Evolutionary conservation across 805 yeast genomes (phyloP), one percentile per base, ranked within the genome.

Genomic region (Wickerhamiella siamensis): DNA sequence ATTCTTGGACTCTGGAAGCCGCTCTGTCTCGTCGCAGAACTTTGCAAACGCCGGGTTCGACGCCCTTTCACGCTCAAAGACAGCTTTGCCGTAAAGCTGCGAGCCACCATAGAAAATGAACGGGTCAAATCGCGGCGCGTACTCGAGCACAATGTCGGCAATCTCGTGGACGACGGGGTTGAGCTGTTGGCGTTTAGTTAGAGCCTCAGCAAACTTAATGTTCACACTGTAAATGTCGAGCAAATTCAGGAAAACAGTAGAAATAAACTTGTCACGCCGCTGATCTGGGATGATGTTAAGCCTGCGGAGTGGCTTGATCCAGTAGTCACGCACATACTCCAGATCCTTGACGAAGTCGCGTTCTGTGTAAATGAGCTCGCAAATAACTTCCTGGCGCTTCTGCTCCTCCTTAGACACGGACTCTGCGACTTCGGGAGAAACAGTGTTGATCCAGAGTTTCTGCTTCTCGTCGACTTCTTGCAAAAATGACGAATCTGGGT

Each of bases 321-420:
- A 91, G 50, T 81, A 84, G 58, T 91, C 97, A 35, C 94, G 75
- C 52, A 91, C 70, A 50, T 87, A 83, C 60, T 91, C 98, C 54
- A 91, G 67, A 54, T 91, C 95, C 62, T 86, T 87, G 41, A 91
- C 94, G 60, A 87, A 91, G 50, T 91, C 94, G 45, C 96, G 74
- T 64, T 91, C 97, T 2, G 96, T 88, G 49, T 82, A 82, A 39
- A 84, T 82, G 26, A 87, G 79, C 62, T 91, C 98, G 63, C 84
- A 88, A 37, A 91, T 91, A 48, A 87, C 77, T 55, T 91, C 98
- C 61, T 91, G 98, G 48, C 97, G 73, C 64, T 84, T 84, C 53
- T 83, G 79, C 57, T 91, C 98, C 41, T 66, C 72, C 51, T 83
- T 87, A 43, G 83, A 83, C 44, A 88, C 70, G 37, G 77, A 68